Conservation (phyloP, 2,329 filamentous ascomycete species). For the Sporothrix humicola region DNA sequence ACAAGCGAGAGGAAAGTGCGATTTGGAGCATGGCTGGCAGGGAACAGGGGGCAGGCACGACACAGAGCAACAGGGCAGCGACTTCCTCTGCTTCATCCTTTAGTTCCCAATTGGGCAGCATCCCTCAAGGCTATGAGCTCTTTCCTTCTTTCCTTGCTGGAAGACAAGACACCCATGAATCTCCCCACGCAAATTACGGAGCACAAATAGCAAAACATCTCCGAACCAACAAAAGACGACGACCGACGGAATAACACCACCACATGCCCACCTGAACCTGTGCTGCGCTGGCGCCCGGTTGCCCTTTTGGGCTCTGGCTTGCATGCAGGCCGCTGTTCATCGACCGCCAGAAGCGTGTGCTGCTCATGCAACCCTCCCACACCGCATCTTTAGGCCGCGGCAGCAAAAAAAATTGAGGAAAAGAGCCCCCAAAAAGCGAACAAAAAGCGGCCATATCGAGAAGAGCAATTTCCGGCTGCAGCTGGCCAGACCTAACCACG, state of each 20-base stretch:
- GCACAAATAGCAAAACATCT: neutral
- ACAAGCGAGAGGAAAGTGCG: neutral
- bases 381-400: conserved; percentile 33
- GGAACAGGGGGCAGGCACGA: conserved; percentile 8
- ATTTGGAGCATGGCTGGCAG: conserved; percentile 4
- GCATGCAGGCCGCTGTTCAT: conserved; percentile 1
- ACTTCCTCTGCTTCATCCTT: neutral
- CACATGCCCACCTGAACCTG: neutral
- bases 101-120: conserved; percentile 15
- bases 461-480: neutral
- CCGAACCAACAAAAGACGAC: neutral
- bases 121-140: neutral
- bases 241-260: neutral
- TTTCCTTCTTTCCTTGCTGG: neutral
- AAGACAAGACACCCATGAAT: neutral
- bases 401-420: neutral
- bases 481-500: neutral
- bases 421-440: neutral
- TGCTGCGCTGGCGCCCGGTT: conserved; percentile 24
- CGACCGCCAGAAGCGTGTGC: neutral
- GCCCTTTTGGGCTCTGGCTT: conserved; percentile 26
- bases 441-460: neutral
- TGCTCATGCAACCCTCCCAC: conserved; percentile 33
- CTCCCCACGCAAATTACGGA: neutral
- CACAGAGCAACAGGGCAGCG: neutral